These are phyloP conservation scores for Gentiana straminea DNA, from an alignment of 257 asterid genomes.

Conservation along the genomic window DNA sequence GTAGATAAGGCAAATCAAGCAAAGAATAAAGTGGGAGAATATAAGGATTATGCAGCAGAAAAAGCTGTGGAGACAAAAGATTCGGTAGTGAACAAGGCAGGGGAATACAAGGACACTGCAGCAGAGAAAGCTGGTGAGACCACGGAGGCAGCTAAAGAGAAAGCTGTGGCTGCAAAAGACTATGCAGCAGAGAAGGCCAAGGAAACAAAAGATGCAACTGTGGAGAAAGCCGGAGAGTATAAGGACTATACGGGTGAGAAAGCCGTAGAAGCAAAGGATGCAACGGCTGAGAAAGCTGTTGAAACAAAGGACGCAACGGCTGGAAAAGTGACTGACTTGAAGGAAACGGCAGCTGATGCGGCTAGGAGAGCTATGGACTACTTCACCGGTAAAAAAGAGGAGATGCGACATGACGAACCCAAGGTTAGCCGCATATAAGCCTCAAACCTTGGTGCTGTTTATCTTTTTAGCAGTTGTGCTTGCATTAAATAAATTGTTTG, in stretches of 20 bases:
- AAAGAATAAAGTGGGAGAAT: too few relatives aligned
- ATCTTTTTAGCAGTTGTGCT: too few relatives aligned
- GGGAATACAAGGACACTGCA: too few relatives aligned
- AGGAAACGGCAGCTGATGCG: conserved; percentile 37
- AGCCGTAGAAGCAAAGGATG: background rate
- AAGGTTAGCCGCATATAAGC: too few relatives aligned
- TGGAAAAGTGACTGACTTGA: background rate
- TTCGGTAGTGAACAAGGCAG: too few relatives aligned
- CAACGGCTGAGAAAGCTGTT: conserved; percentile 15
- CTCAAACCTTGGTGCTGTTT: too few relatives aligned
- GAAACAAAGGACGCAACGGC: conserved; percentile 11
- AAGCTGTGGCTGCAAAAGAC: too few relatives aligned
- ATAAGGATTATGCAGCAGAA: too few relatives aligned
- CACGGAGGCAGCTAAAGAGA: too few relatives aligned
- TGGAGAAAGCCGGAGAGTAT: conserved; percentile 26
- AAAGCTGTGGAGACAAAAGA: too few relatives aligned
- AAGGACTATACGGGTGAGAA: conserved; percentile 13
- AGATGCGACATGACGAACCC: conserved; percentile 3
- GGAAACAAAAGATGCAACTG: conserved; percentile 38
- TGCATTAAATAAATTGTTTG: too few relatives aligned
- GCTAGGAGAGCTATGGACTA: conserved; percentile 50
- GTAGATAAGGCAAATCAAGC: conserved; percentile 6
- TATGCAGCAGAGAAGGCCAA: background rate
- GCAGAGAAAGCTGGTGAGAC: too few relatives aligned
- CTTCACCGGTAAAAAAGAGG: conserved; percentile 60